phyloP scores from a whole-genome alignment of 2,329 filamentous ascomycete species.

The Eutypa lata region DNA sequence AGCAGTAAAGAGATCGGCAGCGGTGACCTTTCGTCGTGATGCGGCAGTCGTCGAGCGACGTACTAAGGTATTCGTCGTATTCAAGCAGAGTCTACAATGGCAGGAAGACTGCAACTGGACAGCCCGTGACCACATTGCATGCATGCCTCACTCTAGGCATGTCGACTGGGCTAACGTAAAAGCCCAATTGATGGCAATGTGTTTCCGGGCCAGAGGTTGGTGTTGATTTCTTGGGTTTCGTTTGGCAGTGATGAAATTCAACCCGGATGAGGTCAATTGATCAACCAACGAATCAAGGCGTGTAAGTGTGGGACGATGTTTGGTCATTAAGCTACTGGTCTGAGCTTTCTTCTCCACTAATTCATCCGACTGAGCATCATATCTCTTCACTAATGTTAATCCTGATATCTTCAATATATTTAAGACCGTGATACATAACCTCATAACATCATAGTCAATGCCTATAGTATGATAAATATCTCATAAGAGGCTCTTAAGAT shows the following conservation, averaged over 20 bases:
- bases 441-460: not conserved
- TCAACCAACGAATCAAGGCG: too few species aligned
- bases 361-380: too few species aligned
- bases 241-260: constrained; percentile 2
- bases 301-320: too few species aligned
- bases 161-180: constrained; percentile 10
- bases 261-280: too few species aligned
- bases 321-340: too few species aligned
- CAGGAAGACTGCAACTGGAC: constrained; percentile 58
- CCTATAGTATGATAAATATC: not conserved
- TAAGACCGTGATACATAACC: not conserved
- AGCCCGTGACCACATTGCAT: constrained; percentile 65
- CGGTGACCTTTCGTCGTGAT: constrained; percentile 45
- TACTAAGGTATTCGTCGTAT: constrained; percentile 42
- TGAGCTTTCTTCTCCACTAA: too few species aligned
- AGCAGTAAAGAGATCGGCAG: constrained; percentile 59
- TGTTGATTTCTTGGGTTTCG: too few species aligned
- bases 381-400: too few species aligned
- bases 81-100: constrained; percentile 60
- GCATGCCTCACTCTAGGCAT: constrained; percentile 51
- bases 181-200: constrained; percentile 11
- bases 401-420: not conserved
- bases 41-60: constrained; percentile 49
- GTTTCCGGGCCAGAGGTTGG: constrained; percentile 3
- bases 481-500: constrained; percentile 38